Evolutionary conservation across 2,329 filamentous ascomycete species (phyloP).

Genomic region (Mariannaea elegans): DNA sequence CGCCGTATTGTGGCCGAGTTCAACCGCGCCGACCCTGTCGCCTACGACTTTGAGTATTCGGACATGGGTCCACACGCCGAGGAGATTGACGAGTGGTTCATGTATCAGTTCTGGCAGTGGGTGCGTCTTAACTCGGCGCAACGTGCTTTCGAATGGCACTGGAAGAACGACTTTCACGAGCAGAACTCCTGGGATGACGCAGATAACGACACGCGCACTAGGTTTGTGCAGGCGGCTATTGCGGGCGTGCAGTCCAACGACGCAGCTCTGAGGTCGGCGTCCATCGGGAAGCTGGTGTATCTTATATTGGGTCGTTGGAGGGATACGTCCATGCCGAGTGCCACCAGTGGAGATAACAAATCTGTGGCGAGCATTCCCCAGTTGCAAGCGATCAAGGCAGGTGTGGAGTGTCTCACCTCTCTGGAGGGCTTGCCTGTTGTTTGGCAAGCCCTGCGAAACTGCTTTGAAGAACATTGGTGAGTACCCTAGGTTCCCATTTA

Average conservation of each 20-base stretch:
- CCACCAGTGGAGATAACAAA: slow-evolving; percentile 51
- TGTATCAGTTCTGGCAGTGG: slow-evolving; percentile 88
- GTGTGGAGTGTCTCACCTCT: slow-evolving; percentile 60
- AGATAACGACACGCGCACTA: slow-evolving; percentile 61
- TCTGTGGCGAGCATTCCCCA: slow-evolving; percentile 65
- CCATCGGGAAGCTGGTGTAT: slow-evolving; percentile 67
- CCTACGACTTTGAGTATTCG: slow-evolving; percentile 87
- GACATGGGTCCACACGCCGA: slow-evolving; percentile 80
- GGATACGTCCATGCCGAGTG: slow-evolving; percentile 66
- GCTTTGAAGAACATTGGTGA: slow-evolving; percentile 64
- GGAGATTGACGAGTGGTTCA: slow-evolving; percentile 98
- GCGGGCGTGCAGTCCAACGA: slow-evolving; percentile 55
- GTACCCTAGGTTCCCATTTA: slow-evolving; percentile 22
- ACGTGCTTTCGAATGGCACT: slow-evolving; percentile 79
- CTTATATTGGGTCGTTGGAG: slow-evolving; percentile 76
- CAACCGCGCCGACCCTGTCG: slow-evolving; percentile 72
- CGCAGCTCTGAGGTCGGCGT: slow-evolving; percentile 58
- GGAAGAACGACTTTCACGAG: slow-evolving; percentile 62
- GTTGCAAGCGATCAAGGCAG: slow-evolving; percentile 66
- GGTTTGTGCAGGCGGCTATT: slow-evolving; percentile 67
- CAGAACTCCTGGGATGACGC: slow-evolving; percentile 71
- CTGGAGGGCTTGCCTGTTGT: slow-evolving; percentile 60
- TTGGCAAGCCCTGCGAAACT: slow-evolving; percentile 59
- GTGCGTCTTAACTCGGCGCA: slow-evolving; percentile 79
- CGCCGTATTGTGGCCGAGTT: slow-evolving; percentile 78